phyloP scores from a whole-genome alignment of 768 basidiomycete genomes.

The Termitomyces bulborhizus region DNA sequence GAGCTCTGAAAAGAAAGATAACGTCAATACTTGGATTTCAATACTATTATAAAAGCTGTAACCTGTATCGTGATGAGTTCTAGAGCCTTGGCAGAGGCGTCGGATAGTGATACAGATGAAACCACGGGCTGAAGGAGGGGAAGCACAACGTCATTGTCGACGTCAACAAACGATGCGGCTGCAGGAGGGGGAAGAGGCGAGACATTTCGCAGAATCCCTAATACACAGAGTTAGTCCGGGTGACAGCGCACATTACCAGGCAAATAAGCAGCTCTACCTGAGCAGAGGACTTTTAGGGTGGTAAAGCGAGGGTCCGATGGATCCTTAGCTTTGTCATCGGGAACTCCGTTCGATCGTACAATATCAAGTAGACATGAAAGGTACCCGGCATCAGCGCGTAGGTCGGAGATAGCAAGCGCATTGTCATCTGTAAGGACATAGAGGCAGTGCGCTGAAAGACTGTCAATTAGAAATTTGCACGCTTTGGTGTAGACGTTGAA shows the following conservation, averaged over 20 bases:
- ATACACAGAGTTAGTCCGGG: neutral
- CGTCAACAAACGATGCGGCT: constrained; percentile 51
- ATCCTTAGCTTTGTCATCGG: constrained; percentile 36
- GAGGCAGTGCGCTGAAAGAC: constrained; percentile 70
- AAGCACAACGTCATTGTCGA: constrained; percentile 67
- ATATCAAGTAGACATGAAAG: constrained; percentile 62
- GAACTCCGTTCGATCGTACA: constrained; percentile 30
- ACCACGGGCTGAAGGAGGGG: constrained; percentile 67
- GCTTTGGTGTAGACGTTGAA: neutral
- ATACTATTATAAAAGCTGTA: constrained; percentile 7
- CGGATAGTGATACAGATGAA: constrained; percentile 48
- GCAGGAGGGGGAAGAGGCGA: constrained; percentile 70
- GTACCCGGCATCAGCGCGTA: constrained; percentile 56
- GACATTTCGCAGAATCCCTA: constrained; percentile 75
- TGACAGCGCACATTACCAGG: neutral
- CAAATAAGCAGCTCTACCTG: constrained; percentile 39
- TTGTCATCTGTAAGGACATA: constrained; percentile 95
- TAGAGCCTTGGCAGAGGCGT: constrained; percentile 42
- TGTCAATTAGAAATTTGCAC: neutral
- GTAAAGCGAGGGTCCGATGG: constrained; percentile 39
- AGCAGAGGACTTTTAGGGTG: constrained; percentile 59
- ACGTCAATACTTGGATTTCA: neutral
- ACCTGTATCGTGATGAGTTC: constrained; percentile 50
- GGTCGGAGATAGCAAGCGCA: constrained; percentile 57
- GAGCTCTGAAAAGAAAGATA: constrained; percentile 27